Conservation (phyloP, 2,329 filamentous ascomycete species). For the Aspergillus eucalypticola region DNA sequence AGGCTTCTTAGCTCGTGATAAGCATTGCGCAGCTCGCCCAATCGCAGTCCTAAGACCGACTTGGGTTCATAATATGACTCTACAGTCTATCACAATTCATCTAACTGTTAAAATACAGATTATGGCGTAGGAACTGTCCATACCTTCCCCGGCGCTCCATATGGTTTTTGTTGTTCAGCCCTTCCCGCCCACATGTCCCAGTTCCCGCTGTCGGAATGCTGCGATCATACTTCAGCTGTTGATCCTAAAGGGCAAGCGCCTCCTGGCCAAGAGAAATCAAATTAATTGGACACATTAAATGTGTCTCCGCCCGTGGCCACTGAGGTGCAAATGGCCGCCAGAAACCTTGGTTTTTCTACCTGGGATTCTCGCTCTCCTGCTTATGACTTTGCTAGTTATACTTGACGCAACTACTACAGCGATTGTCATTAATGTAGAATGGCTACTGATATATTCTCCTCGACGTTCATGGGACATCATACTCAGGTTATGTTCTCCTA, state of each 20-base stretch:
- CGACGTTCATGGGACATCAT: too few relatives aligned
- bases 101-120: too few relatives aligned
- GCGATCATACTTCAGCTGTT: not conserved
- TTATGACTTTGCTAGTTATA: not conserved
- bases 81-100: too few relatives aligned
- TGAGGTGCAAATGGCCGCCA: not conserved
- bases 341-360: not conserved
- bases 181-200: not conserved
- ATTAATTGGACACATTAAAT: not conserved
- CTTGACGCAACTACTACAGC: not conserved
- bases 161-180: too few relatives aligned
- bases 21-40: too few relatives aligned
- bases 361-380: not conserved
- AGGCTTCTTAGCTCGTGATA: too few relatives aligned
- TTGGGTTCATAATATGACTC: too few relatives aligned
- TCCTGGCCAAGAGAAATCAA: not conserved
- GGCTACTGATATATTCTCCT: rapidly evolving
- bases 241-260: not conserved
- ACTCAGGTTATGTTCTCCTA: not conserved
- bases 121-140: too few relatives aligned
- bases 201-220: not conserved
- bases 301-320: not conserved
- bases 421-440: not conserved
- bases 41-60: too few relatives aligned
- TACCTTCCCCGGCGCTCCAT: too few relatives aligned